Conservation (phyloP, 257 asterid genomes). For the Orobanche coerulescens region DNA sequence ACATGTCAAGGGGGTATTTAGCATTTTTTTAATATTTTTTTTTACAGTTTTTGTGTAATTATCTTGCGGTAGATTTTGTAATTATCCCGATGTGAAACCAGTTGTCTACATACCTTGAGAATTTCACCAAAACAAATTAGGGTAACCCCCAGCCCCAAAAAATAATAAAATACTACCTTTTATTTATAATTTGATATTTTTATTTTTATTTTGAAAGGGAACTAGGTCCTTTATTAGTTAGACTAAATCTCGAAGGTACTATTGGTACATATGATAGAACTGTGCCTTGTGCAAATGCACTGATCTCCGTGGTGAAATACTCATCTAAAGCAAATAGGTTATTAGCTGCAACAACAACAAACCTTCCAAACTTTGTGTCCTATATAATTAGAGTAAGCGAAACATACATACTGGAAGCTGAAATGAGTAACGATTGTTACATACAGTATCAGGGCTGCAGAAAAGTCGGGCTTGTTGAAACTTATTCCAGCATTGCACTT, state of each 20-base stretch:
- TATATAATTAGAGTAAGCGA: background rate
- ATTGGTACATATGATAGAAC: background rate
- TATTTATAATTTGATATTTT: too few relatives aligned
- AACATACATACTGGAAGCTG: background rate
- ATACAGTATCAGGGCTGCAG: slow-evolving; percentile 69
- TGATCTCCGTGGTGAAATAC: background rate
- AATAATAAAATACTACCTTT: too few relatives aligned
- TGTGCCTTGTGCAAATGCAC: background rate
- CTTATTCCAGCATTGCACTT: slow-evolving; percentile 76
- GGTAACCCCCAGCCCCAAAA: too few relatives aligned
- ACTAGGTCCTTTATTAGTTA: background rate
- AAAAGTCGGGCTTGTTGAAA: slow-evolving; percentile 64
- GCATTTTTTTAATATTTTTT: background rate
- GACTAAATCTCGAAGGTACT: background rate
- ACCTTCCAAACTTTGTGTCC: background rate
- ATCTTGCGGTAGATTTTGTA: background rate
- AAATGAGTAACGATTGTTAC: slow-evolving; percentile 21
- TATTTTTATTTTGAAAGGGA: too few relatives aligned
- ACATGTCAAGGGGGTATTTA: background rate
- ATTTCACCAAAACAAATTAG: background rate
- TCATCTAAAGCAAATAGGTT: background rate
- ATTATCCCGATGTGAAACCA: background rate
- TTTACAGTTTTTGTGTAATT: background rate
- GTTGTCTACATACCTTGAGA: background rate
- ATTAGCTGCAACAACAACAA: background rate